Conservation (phyloP, 139 green algal genomes). For the Dunaliella sp. region DNA sequence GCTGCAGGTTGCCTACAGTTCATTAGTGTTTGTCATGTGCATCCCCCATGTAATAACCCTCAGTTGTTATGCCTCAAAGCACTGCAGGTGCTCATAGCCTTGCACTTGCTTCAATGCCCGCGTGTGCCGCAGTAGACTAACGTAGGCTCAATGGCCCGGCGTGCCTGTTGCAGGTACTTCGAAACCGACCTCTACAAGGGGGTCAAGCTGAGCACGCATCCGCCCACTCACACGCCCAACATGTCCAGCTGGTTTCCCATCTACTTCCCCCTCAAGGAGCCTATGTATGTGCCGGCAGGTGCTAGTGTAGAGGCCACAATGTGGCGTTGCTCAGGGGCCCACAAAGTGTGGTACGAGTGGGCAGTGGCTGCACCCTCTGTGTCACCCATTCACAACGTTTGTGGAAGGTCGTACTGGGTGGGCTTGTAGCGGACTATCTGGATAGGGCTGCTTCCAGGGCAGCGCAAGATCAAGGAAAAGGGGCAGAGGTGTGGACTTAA, state of each 20-base stretch:
- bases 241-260: constrained; percentile 97
- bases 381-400: constrained; percentile 76
- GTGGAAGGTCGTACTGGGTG: constrained; percentile 77
- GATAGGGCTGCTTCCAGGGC: background rate
- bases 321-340: constrained; percentile 75
- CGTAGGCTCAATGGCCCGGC: no score
- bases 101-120: no score
- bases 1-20: no score
- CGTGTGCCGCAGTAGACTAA: no score
- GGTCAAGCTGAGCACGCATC: constrained; percentile 87
- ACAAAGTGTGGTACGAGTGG: constrained; percentile 97
- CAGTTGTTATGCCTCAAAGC: no score
- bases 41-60: no score
- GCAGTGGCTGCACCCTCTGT: constrained; percentile 41
- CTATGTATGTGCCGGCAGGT: constrained; percentile 65
- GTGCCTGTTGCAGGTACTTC: constrained; percentile 79
- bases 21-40: no score
- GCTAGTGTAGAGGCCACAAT: constrained; percentile 68
- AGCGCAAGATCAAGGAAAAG: background rate
- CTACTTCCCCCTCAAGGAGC: constrained; percentile 90
- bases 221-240: constrained; percentile 83
- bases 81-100: no score
- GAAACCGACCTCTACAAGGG: constrained; percentile 84
- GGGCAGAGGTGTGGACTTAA: background rate
- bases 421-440: constrained; percentile 56